Evolutionary conservation across 768 basidiomycete species (phyloP), one percentile per base, ranked within the genome.

Genomic region (Tulasnella sp.): DNA sequence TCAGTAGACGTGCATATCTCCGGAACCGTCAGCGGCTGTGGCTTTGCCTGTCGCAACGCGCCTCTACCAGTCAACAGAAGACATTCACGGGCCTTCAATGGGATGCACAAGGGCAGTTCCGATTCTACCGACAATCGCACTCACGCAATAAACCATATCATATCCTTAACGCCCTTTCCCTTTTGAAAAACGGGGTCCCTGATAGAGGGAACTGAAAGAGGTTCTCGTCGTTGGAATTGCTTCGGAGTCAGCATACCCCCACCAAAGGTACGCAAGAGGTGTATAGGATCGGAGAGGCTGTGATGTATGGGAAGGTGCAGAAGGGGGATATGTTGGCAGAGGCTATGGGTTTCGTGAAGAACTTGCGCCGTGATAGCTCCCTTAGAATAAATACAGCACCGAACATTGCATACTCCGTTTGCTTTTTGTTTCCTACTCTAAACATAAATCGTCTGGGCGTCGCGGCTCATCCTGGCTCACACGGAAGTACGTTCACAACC

Each of bases 71-170:
- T 16, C 1, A 26, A 57, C 9, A 23, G 2, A 2, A 35, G 35
- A 35, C 35, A 5, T 35, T 5, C 2, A 35, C 35, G 35, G n/a
- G n/a, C n/a, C n/a, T n/a, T n/a, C n/a, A n/a, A n/a, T n/a, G n/a
- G n/a, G 35, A 35, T 35, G 35, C 5, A 2, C 5, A 35, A 5
- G 23, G 26, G 1, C 16, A 57, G 9, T 15, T 10, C 18, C 23
- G 10, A 23, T 23, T 23, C 1, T 26, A 6, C 23, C 9, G 10
- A 15, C 10, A 42, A 42, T 1, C 5, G 4, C 26, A 26, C 55
- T 57, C 55, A 57, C 55, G 55, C 55, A 57, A 57, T 57, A 57
- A 57, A 57, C 55, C 55, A 57, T 57, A 57, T 57, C 55, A 57
- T 57, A 23, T 57, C 26, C 55, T 57, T 57, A 5, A 57, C 55